phyloP scores from a whole-genome alignment of 441 rosid genomes.

The Populus hybrid region DNA sequence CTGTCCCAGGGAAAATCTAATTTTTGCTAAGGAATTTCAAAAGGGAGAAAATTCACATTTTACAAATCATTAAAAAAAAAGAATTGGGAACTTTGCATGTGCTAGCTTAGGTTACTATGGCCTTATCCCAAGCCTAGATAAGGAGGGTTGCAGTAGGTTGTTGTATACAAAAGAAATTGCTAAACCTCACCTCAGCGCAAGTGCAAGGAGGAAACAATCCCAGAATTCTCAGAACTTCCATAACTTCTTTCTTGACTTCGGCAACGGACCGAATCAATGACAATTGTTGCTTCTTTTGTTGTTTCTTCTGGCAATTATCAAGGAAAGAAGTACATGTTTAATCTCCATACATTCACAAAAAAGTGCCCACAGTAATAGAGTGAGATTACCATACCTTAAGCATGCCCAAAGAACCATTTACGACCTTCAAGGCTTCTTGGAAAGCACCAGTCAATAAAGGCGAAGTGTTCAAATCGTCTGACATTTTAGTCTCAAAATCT shows the following conservation, averaged over 20 bases:
- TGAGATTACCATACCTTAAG: constrained; percentile 51
- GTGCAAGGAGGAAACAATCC: constrained; percentile 54
- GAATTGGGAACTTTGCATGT: not conserved
- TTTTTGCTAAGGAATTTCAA: not conserved
- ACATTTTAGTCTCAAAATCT: constrained; percentile 70
- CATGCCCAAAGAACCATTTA: constrained; percentile 50
- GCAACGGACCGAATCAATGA: constrained; percentile 51
- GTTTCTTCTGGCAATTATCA: constrained; percentile 57
- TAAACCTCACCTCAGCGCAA: constrained; percentile 45
- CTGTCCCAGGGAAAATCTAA: constrained; percentile 20
- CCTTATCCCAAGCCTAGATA: not conserved
- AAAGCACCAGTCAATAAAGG: constrained; percentile 72
- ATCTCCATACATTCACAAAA: not conserved
- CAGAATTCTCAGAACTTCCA: constrained; percentile 48
- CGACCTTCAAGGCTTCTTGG: constrained; percentile 69
- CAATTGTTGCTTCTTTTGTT: constrained; percentile 53
- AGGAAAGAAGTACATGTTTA: not conserved
- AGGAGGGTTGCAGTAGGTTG: not conserved
- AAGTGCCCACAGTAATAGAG: not conserved
- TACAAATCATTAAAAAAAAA: not conserved
- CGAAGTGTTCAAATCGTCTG: constrained; percentile 77
- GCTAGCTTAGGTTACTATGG: not conserved
- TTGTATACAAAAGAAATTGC: not conserved
- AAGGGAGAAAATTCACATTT: not conserved
- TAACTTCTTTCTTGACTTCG: constrained; percentile 57